Percentiles rank a stretch among this genome's conserved stretches.
Conservation (phyloP, 768 basidiomycete genomes). For the Boletus tomentosulus region DNA sequence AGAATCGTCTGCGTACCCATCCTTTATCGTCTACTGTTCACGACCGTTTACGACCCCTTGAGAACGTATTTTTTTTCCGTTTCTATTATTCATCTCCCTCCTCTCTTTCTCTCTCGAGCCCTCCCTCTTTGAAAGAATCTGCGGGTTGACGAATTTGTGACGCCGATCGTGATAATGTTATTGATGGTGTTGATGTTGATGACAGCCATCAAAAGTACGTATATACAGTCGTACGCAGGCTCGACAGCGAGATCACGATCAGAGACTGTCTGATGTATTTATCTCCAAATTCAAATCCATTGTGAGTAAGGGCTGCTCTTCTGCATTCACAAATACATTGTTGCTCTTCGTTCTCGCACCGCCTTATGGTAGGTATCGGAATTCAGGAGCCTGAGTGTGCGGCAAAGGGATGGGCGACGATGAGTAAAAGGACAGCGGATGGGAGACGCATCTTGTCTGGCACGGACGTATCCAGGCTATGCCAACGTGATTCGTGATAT, state of each 20-base stretch:
- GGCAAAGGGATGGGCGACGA: background rate
- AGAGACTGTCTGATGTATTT: no score
- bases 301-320: no score
- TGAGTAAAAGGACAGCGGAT: background rate
- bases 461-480: no score
- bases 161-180: background rate
- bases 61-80: background rate
- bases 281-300: no score
- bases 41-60: background rate
- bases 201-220: background rate
- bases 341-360: no score
- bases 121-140: background rate
- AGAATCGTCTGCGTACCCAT: background rate
- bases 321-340: no score
- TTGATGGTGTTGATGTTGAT: background rate
- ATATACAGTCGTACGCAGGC: background rate
- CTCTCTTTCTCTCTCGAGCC: background rate
- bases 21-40: background rate
- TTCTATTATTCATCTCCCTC: background rate
- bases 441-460: background rate
- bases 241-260: no score
- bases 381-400: constrained; percentile 44
- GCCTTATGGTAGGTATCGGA: constrained; percentile 49
- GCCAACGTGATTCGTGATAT: no score
- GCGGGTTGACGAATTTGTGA: background rate